phyloP scores from a whole-genome alignment of 805 yeast genomes.

The Kuraishia hungarica region DNA sequence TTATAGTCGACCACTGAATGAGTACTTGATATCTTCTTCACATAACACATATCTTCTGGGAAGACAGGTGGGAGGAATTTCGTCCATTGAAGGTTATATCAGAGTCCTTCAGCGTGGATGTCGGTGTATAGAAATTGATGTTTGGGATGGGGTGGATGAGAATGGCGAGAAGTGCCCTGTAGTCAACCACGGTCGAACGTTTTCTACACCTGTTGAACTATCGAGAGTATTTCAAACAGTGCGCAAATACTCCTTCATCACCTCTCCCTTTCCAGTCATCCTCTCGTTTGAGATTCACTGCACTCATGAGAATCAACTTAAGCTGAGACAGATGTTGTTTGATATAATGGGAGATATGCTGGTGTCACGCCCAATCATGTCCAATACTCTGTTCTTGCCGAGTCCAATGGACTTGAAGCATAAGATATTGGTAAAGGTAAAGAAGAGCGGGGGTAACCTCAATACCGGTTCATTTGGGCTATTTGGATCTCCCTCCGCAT shows the following conservation, averaged over 20 bases:
- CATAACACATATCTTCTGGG: constrained; percentile 92
- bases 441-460: constrained; percentile 32
- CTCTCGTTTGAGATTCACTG: constrained; percentile 85
- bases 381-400: constrained; percentile 36
- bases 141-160: constrained; percentile 75
- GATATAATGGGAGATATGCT: constrained; percentile 54
- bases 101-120: constrained; percentile 87
- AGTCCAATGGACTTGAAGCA: constrained; percentile 69
- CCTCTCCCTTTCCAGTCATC: constrained; percentile 79
- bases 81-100: constrained; percentile 86
- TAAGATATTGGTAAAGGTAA: constrained; percentile 70
- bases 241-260: constrained; percentile 79
- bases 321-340: constrained; percentile 42
- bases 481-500: not conserved
- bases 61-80: constrained; percentile 76
- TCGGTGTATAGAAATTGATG: constrained; percentile 87
- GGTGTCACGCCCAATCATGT: constrained; percentile 28
- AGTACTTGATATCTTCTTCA: constrained; percentile 85
- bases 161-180: constrained; percentile 52
- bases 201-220: constrained; percentile 68
- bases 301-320: constrained; percentile 54
- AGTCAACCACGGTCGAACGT: constrained; percentile 83
- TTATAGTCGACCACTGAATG: constrained; percentile 60
- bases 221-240: constrained; percentile 64
- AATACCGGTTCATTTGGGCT: constrained; percentile 11